Conservation (phyloP, 2,329 filamentous ascomycete species). For the Calonectria pseudoreteaudii region DNA sequence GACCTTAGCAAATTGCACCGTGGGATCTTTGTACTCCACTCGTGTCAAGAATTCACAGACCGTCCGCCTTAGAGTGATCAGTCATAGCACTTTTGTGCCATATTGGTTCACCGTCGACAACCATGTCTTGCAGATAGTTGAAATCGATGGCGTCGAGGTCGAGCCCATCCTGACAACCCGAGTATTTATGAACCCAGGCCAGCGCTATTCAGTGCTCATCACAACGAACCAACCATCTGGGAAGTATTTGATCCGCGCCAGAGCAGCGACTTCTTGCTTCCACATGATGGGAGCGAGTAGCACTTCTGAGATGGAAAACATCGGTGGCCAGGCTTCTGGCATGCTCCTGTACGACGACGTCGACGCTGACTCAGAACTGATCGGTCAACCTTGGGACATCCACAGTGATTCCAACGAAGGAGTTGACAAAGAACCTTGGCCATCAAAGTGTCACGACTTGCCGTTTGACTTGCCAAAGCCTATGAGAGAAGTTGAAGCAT, state of each 20-base stretch:
- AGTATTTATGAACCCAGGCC: conserved; percentile 61
- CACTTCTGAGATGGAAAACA: conserved; percentile 6
- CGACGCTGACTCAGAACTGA: conserved; percentile 12
- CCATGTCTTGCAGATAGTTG: conserved; percentile 49
- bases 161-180: conserved; percentile 55
- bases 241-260: conserved; percentile 35
- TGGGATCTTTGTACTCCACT: conserved; percentile 48
- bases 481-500: conserved; percentile 26
- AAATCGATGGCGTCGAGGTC: conserved; percentile 64
- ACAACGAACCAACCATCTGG: conserved; percentile 52
- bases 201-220: conserved; percentile 62
- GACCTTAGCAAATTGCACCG: conserved; percentile 13
- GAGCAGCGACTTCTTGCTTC: conserved; percentile 19
- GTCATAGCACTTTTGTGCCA: conserved; percentile 52
- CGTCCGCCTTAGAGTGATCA: conserved; percentile 53
- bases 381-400: conserved; percentile 33
- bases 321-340: conserved; percentile 29
- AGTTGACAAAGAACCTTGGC: conserved; percentile 13
- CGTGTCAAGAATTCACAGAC: conserved; percentile 42
- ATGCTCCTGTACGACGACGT: conserved; percentile 31
- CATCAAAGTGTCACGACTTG: conserved; percentile 25
- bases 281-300: background rate
- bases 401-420: background rate
- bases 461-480: conserved; percentile 35
- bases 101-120: conserved; percentile 59